phyloP scores from a whole-genome alignment of 345 rosid genomes.

The Cardamine resedifolia region DNA sequence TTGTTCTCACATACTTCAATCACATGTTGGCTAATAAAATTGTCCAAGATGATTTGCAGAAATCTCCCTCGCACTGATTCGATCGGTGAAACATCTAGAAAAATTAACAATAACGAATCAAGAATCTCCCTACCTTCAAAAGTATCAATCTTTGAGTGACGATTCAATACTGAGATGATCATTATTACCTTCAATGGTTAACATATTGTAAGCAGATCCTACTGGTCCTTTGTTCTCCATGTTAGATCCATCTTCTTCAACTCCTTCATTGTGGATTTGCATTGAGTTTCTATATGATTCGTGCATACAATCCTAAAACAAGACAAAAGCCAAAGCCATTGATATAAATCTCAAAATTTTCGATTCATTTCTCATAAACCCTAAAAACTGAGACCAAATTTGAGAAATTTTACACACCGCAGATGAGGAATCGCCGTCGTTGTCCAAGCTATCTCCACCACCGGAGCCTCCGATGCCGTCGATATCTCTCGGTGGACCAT shows the following conservation, averaged over 20 bases:
- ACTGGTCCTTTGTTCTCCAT: constrained; percentile 55
- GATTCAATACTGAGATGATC: neutral
- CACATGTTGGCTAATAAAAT: constrained; percentile 66
- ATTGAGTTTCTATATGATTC: constrained; percentile 68
- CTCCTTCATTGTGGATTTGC: constrained; percentile 59
- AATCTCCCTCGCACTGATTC: constrained; percentile 82
- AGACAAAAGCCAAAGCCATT: constrained; percentile 3
- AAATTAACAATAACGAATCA: neutral
- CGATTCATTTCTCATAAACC: neutral
- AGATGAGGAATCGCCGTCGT: constrained; percentile 50
- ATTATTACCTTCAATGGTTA: constrained; percentile 61
- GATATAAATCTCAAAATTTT: neutral
- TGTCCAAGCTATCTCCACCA: constrained; percentile 46
- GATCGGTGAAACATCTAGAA: constrained; percentile 76
- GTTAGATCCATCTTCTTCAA: constrained; percentile 62
- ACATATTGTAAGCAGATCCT: constrained; percentile 49
- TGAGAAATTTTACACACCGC: constrained; percentile 41
- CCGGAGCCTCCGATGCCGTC: constrained; percentile 41
- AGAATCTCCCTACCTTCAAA: neutral
- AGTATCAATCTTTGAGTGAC: neutral
- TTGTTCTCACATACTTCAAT: constrained; percentile 57
- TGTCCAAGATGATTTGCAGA: constrained; percentile 71
- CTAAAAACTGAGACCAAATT: neutral
- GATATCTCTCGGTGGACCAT: constrained; percentile 48
- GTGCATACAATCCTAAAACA: constrained; percentile 64